Evolutionary conservation across 2,329 filamentous ascomycete genomes (phyloP), one percentile per base, ranked within the genome.

Genomic region (Aspergillus amoenus): DNA sequence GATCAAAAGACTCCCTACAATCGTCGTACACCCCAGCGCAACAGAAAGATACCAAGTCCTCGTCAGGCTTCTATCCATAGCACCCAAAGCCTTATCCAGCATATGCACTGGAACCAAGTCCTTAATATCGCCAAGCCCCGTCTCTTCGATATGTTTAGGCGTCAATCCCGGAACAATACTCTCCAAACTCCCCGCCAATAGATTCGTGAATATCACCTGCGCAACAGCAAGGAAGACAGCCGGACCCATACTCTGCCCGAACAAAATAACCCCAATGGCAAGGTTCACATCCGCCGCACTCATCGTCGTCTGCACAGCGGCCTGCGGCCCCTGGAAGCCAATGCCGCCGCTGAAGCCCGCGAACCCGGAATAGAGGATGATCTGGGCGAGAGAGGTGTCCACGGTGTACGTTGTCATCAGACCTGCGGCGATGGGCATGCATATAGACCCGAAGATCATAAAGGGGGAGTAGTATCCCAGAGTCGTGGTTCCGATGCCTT

Each of bases 161-260:
- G 42, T 24, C 42, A 44, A 24, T 11, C 42, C 42, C 12, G 42
- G 42, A 4, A 44, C 8, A 11, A 64, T 6, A 9, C 48, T 34
- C 41, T 45, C 13, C n/a, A 67, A 57, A 22, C n/a, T 61, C 3
- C 57, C 55, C 15, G 55, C 61, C 12, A 86, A 74, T 8, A 72
- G 68, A 61, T 82, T 82, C 45, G 75, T 77, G 58, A 85, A 82
- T 22, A 84, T 73, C 50, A 77, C 79, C 62, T 84, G 79, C 2
- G 75, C 82, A 50, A 82, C 78, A 2, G 78, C 77, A 46, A 85
- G 75, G 59, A 83, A 83, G 0, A 84, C 63, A 0, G 74, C 73
- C 3, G 72, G 73, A 1, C 75, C 75, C 49, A 77, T 69, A 21
- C 66, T 72, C 57, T 77, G 71, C 42, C 65, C 69, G 41, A 76